Evolutionary conservation across 495 filamentous ascomycete genomes (phyloP).

Genomic region (Xylaria bambusicola): DNA sequence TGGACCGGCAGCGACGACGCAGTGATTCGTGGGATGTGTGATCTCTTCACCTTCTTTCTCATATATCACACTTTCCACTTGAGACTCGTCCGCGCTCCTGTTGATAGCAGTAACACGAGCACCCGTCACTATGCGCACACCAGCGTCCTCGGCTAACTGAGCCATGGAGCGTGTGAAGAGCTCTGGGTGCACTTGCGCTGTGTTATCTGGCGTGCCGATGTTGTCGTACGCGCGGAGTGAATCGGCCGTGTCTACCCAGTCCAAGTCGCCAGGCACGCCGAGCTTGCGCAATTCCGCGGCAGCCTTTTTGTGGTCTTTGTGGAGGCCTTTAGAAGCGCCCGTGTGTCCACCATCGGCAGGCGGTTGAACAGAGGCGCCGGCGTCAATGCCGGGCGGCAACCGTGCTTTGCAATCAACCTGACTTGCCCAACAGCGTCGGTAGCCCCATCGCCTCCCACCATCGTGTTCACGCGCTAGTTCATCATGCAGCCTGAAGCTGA

Average conservation of each 20-base stretch:
- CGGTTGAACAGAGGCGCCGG: not conserved
- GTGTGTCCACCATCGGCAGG: not conserved
- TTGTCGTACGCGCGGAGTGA: constrained; percentile 63
- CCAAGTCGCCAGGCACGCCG: constrained; percentile 64
- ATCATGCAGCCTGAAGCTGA: constrained; percentile 74
- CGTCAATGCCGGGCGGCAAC: constrained; percentile 23
- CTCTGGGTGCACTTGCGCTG: constrained; percentile 86
- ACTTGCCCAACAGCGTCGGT: constrained; percentile 71
- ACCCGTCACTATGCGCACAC: constrained; percentile 66
- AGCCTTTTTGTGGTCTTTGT: constrained; percentile 33
- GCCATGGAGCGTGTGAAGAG: constrained; percentile 82
- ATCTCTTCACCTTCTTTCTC: constrained; percentile 63
- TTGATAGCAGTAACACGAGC: constrained; percentile 35
- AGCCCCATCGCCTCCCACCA: constrained; percentile 77
- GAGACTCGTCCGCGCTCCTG: constrained; percentile 18
- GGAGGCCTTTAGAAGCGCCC: constrained; percentile 24
- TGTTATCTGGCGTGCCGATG: constrained; percentile 64
- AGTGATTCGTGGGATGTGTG: constrained; percentile 38
- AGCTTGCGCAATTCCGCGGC: constrained; percentile 19
- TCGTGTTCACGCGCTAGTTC: constrained; percentile 75
- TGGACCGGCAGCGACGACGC: constrained; percentile 73
- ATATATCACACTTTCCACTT: constrained; percentile 33
- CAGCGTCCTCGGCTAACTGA: constrained; percentile 69
- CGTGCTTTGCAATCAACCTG: constrained; percentile 58
- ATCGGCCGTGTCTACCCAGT: constrained; percentile 68